Percentiles rank a stretch among this genome's conserved stretches.
Evolutionary conservation across 1,284 basidiomycete species (phyloP).

Genomic region (Cutaneotrichosporon sp.): DNA sequence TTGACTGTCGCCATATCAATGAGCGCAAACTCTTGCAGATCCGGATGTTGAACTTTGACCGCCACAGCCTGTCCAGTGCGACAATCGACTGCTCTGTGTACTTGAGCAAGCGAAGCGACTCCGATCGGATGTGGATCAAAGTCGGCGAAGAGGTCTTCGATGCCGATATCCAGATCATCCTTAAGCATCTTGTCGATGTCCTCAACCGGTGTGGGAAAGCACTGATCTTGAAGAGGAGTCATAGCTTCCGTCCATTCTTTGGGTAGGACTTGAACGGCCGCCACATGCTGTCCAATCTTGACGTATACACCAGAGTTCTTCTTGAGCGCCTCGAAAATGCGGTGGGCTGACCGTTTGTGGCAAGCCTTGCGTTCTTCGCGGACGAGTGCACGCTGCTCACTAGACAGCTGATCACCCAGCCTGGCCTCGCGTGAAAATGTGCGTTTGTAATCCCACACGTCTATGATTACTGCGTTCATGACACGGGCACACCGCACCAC

Average conservation of each 20-base stretch:
- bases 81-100: slow-evolving; percentile 76
- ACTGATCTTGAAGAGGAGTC: slow-evolving; percentile 72
- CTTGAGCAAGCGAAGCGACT: slow-evolving; percentile 88
- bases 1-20: slow-evolving; percentile 59
- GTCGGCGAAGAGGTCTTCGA: slow-evolving; percentile 57
- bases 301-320: slow-evolving; percentile 65
- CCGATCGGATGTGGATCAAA: slow-evolving; percentile 90
- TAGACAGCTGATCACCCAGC: slow-evolving; percentile 49
- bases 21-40: slow-evolving; percentile 85
- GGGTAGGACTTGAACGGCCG: slow-evolving; percentile 64
- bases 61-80: slow-evolving; percentile 73
- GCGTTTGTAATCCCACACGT: slow-evolving; percentile 76
- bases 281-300: slow-evolving; percentile 73
- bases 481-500: slow-evolving; percentile 63
- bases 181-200: slow-evolving; percentile 44
- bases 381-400: slow-evolving; percentile 48
- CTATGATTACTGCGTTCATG: slow-evolving; percentile 49
- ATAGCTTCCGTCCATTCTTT: slow-evolving; percentile 62
- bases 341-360: slow-evolving; percentile 69
- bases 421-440: slow-evolving; percentile 56
- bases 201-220: slow-evolving; percentile 40
- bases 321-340: slow-evolving; percentile 71
- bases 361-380: slow-evolving; percentile 65
- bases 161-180: slow-evolving; percentile 36
- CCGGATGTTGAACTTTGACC: slow-evolving; percentile 95